phyloP scores from a whole-genome alignment of 495 filamentous ascomycete species.

The Collariella sp. region DNA sequence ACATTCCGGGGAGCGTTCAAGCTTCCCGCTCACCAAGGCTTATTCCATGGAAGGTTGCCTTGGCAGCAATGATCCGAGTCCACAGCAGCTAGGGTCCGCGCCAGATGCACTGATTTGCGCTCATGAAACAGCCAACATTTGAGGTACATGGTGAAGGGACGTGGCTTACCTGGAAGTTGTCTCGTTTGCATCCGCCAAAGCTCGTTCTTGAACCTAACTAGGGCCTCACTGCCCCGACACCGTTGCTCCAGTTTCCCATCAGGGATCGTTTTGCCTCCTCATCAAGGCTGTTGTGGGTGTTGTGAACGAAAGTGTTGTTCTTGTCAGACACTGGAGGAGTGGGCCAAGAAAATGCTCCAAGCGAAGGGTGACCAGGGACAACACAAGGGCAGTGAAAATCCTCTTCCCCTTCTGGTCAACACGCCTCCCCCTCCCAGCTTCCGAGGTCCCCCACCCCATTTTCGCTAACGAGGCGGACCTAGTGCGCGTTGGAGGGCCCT shows the following conservation, averaged over 20 bases:
- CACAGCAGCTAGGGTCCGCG: constrained; percentile 3
- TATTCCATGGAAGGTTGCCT: constrained; percentile 11
- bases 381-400: constrained; percentile 9
- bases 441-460: background rate
- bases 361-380: background rate
- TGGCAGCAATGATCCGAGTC: constrained; percentile 18
- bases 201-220: too few relatives aligned
- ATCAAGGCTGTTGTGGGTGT: background rate
- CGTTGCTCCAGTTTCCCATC: too few relatives aligned
- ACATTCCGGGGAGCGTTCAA: constrained; percentile 3
- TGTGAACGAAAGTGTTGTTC: background rate
- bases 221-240: too few relatives aligned
- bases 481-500: background rate
- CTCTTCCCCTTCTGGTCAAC: constrained; percentile 11
- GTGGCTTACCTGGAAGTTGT: too few relatives aligned
- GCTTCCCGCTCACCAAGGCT: constrained; percentile 6
- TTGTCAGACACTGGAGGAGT: background rate
- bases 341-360: background rate
- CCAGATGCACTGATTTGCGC: constrained; percentile 8
- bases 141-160: too few relatives aligned
- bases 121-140: constrained; percentile 6
- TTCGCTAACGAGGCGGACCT: background rate
- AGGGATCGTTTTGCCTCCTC: background rate
- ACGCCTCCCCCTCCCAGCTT: background rate
- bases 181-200: too few relatives aligned